A percentile compares a stretch with the other conserved stretches of the same genome.
Conservation (phyloP, 2,329 filamentous ascomycete genomes). For the Colletotrichum musae region DNA sequence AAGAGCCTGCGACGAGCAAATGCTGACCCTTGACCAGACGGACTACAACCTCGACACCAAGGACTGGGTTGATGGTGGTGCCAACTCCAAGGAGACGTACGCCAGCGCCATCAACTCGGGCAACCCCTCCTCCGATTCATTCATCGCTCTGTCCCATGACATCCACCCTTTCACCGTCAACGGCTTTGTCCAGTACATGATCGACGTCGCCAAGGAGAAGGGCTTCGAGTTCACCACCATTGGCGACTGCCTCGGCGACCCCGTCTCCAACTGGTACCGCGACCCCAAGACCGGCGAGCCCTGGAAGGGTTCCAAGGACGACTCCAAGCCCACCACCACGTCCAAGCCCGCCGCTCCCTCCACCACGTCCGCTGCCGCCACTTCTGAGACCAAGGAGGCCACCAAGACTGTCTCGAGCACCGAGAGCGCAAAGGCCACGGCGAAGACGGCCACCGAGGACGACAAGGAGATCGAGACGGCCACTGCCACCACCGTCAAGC, state of each 20-base stretch:
- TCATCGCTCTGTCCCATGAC: slow-evolving; percentile 57
- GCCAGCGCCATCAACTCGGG: slow-evolving; percentile 45
- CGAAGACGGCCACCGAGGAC: slow-evolving; percentile 16
- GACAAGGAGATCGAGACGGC: slow-evolving; percentile 13
- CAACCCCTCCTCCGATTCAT: slow-evolving; percentile 43
- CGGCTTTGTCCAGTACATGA: slow-evolving; percentile 61
- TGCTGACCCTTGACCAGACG: slow-evolving; percentile 27
- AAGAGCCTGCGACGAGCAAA: neutral
- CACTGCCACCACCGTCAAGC: slow-evolving; percentile 15
- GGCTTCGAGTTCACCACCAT: slow-evolving; percentile 61
- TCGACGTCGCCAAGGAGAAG: slow-evolving; percentile 53
- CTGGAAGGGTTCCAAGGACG: slow-evolving; percentile 20
- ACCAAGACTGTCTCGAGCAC: neutral
- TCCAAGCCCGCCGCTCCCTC: slow-evolving; percentile 10
- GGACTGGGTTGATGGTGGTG: slow-evolving; percentile 50
- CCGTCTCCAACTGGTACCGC: slow-evolving; percentile 63
- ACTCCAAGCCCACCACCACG: slow-evolving; percentile 29
- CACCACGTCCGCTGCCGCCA: slow-evolving; percentile 14
- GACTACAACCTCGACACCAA: slow-evolving; percentile 51
- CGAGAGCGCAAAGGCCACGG: slow-evolving; percentile 8
- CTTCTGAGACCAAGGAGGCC: neutral
- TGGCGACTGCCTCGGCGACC: slow-evolving; percentile 63
- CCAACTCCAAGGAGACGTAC: slow-evolving; percentile 46
- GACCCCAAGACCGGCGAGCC: slow-evolving; percentile 46
- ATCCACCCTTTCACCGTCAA: slow-evolving; percentile 61